Base-by-base conservation (phyloP, 1,284 basidiomycete genomes). In the Taiwanofungus camphoratus region DNA sequence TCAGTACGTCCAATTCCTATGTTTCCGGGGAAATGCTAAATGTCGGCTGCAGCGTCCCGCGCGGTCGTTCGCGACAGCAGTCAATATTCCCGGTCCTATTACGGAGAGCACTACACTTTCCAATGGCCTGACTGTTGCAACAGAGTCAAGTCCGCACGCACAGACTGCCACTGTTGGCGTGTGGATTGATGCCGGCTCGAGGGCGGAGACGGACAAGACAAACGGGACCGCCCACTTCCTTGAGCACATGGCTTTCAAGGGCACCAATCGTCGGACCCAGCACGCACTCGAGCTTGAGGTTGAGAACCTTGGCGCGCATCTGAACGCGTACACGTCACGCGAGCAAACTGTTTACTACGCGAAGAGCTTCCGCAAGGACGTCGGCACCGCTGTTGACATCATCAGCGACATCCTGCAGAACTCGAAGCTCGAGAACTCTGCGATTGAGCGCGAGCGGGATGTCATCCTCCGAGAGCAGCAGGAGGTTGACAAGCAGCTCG, bases 291-390 rank as follows among this genome's bases (percentile, higher is more conserved):
- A 99, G 71, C 79, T 98, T 49, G 94, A 99, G 68, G 95, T 99
- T 36, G 95, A 99, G 73, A 96, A 97, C 73, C 76, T 98, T 50
- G 96, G 96, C 55, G 92, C 95, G 30, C 95, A 98, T 67, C 73
- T 99, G 49, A 98, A 99, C 66, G 95, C 96, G 43, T 99, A 98
- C 74, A 99, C 95, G 15, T 97, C 94, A 33, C 83, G 95, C 53
- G 95, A 99, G 71, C 95, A 99, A 71, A 99, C 96, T 23, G 94
- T 98, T 52, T 99, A 98, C 76, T 98, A 98, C 66, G 95, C 95
- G 62, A 98, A 98, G 79, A 87, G 90, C 62, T 99, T 99, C 82
- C 81, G 88, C 65, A 89, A 95, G 75, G 96, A 99, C 65, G 91
- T 98, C 16, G 80, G 83, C 24, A 78, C 79, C 48, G 83, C 92